Evolutionary conservation across 177 flowering plant species (phyloP).

Genomic region (Vitis hybrid): DNA sequence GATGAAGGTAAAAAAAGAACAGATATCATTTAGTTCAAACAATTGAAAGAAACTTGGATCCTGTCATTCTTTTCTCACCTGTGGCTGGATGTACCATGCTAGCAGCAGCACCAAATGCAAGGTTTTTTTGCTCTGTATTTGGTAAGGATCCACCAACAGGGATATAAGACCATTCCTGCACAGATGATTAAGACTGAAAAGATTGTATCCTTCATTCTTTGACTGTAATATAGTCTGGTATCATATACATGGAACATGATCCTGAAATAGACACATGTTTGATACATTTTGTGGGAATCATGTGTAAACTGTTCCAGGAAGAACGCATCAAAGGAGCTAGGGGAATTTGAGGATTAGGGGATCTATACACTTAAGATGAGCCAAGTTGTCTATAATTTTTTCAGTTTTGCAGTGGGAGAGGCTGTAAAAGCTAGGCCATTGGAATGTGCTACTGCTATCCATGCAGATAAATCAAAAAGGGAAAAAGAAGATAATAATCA

Average conservation of each 20-base stretch:
- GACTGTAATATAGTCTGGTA: too few relatives aligned
- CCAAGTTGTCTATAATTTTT: too few relatives aligned
- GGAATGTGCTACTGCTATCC: too few relatives aligned
- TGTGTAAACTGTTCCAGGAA: too few relatives aligned
- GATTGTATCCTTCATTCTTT: background rate
- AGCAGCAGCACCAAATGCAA: slow-evolving; percentile 99
- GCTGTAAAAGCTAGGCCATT: too few relatives aligned
- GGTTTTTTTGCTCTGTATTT: slow-evolving; percentile 85
- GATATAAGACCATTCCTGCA: slow-evolving; percentile 98
- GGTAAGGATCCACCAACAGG: slow-evolving; percentile 99
- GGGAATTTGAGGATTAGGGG: too few relatives aligned
- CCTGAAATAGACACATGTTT: background rate
- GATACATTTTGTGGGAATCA: background rate
- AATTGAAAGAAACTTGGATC: background rate
- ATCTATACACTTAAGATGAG: too few relatives aligned
- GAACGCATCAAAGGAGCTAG: too few relatives aligned
- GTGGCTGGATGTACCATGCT: slow-evolving; percentile 99
- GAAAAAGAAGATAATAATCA: too few relatives aligned
- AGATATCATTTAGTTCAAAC: background rate
- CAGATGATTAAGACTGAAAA: background rate
- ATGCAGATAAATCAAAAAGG: too few relatives aligned
- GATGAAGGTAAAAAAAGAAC: slow-evolving; percentile 4
- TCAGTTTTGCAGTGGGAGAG: too few relatives aligned
- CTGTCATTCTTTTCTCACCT: slow-evolving; percentile 37
- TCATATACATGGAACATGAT: too few relatives aligned